Percentiles rank a stretch among this genome's conserved stretches.
phyloP scores from a whole-genome alignment of 495 filamentous ascomycete genomes.

The Hypoxylon perforatum region DNA sequence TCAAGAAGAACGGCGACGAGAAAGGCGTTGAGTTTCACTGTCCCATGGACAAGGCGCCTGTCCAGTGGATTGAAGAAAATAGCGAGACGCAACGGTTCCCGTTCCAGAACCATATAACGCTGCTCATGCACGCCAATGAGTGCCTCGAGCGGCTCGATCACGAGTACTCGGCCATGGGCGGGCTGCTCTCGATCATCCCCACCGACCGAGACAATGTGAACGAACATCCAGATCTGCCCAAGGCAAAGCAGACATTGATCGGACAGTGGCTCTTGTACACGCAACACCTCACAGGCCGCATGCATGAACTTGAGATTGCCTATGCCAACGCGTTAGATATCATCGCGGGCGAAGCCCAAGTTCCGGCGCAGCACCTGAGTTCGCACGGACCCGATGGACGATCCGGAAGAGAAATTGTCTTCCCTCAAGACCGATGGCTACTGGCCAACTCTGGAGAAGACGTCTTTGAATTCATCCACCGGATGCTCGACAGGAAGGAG shows the following conservation, averaged over 20 bases:
- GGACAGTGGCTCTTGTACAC: slow-evolving; percentile 63
- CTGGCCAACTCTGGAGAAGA: slow-evolving; percentile 63
- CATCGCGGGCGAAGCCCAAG: slow-evolving; percentile 58
- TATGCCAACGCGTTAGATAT: slow-evolving; percentile 60
- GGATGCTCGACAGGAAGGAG: slow-evolving; percentile 59
- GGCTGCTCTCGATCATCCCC: slow-evolving; percentile 60
- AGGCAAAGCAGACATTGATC: slow-evolving; percentile 55
- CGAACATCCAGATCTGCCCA: slow-evolving; percentile 40
- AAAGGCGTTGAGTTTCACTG: slow-evolving; percentile 55
- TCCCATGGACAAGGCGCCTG: slow-evolving; percentile 41
- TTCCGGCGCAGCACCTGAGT: slow-evolving; percentile 55
- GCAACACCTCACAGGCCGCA: slow-evolving; percentile 58
- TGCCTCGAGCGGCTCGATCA: slow-evolving; percentile 66
- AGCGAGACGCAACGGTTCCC: slow-evolving; percentile 42
- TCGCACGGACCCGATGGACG: slow-evolving; percentile 50
- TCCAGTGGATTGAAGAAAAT: slow-evolving; percentile 25
- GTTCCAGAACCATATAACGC: slow-evolving; percentile 58
- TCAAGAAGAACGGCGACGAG: slow-evolving; percentile 52
- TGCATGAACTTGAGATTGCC: slow-evolving; percentile 61
- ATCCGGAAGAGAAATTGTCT: slow-evolving; percentile 53
- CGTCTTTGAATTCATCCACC: slow-evolving; percentile 54
- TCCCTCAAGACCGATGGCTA: slow-evolving; percentile 64
- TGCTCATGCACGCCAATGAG: slow-evolving; percentile 64
- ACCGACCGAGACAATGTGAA: slow-evolving; percentile 43
- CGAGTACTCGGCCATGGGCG: slow-evolving; percentile 62